Base-by-base conservation (phyloP, 306 rosid genomes). In the Glycyrrhiza uralensis region DNA sequence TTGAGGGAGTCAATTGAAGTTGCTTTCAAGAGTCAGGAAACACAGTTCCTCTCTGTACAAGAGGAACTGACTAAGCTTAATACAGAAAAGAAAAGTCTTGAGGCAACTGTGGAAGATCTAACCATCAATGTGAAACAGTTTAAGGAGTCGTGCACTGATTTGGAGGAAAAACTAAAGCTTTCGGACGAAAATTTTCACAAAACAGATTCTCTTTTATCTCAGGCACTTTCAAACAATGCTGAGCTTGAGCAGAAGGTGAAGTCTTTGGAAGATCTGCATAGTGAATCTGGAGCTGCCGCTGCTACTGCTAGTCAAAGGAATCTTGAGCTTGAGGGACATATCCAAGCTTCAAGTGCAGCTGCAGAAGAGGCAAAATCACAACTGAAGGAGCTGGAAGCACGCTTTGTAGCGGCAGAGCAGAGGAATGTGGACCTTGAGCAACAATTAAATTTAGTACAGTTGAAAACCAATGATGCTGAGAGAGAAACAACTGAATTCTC, bases 391-490 rank as follows among this genome's bases (percentile, higher is more conserved):
- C 70, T 87, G 8, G 96, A 93, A 76, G 50, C 85, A 2, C 89
- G 83, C 26, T 85, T 84, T 77, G 74, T 81, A 64, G 85, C 79
- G 15, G 87, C 74, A 3, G 96, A 91, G 68, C 82, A 91, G 69
- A 89, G 62, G 90, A 89, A 82, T 62, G 78, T 81, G 66, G 94
- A 87, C 85, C 98, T 94, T 74, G 97, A 91, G 82, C 95, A 91
- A 63, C 79, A 91, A 52, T 18, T 89, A 47, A 91, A 79, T 71
- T 66, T 65, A 75, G 80, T 80, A 30, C 86, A 85, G 69, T 76
- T 86, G 70, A 91, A 89, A 77, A 74, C 69, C 83, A 71, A 41
- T 61, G 89, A 83, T 68, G 81, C 94, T 15, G 88, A 91, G 79
- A 85, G 79, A 79, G 94, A 82, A 69, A 58, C 85, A 82, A 47